These are phyloP conservation scores for Nakazawaea siamensis DNA, from an alignment of 805 yeast genomes.

Conservation along the genomic window DNA sequence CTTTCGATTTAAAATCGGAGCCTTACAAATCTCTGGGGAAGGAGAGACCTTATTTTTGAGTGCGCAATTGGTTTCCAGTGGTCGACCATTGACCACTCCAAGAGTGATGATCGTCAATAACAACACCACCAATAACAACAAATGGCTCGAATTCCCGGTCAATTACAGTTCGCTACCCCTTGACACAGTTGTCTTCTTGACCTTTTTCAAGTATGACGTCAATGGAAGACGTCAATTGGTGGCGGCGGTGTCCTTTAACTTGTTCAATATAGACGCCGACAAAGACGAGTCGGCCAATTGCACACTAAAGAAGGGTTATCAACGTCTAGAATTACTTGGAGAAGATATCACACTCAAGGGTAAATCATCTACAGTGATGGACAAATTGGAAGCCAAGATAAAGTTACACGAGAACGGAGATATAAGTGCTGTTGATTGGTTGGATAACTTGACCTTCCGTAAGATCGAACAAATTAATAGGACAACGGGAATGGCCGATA, in stretches of 20 bases:
- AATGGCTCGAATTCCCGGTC: constrained; percentile 68
- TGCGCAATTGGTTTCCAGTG: constrained; percentile 29
- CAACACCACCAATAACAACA: constrained; percentile 34
- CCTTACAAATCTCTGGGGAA: background rate
- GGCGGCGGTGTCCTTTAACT: constrained; percentile 49
- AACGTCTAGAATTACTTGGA: constrained; percentile 38
- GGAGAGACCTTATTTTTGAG: constrained; percentile 6
- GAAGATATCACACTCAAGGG: background rate
- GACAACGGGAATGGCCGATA: too few species aligned
- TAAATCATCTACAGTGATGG: too few species aligned
- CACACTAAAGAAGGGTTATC: constrained; percentile 66
- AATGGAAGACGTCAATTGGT: constrained; percentile 40
- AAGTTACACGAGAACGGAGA: constrained; percentile 67
- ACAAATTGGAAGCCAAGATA: constrained; percentile 41
- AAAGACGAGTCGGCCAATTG: constrained; percentile 22
- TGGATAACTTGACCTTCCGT: constrained; percentile 58
- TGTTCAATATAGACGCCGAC: constrained; percentile 43
- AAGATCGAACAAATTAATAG: constrained; percentile 34
- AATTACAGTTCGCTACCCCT: constrained; percentile 63
- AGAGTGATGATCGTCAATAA: constrained; percentile 24
- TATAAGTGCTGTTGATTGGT: constrained; percentile 55
- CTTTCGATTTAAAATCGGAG: constrained; percentile 35
- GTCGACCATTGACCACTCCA: constrained; percentile 36
- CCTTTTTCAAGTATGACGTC: constrained; percentile 61
- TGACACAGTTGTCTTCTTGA: constrained; percentile 49